Percentiles rank a stretch among this genome's conserved stretches.
Evolutionary conservation across 225 moss, liverwort and hornwort species (phyloP).

Genomic region (Marchantia paleacea): DNA sequence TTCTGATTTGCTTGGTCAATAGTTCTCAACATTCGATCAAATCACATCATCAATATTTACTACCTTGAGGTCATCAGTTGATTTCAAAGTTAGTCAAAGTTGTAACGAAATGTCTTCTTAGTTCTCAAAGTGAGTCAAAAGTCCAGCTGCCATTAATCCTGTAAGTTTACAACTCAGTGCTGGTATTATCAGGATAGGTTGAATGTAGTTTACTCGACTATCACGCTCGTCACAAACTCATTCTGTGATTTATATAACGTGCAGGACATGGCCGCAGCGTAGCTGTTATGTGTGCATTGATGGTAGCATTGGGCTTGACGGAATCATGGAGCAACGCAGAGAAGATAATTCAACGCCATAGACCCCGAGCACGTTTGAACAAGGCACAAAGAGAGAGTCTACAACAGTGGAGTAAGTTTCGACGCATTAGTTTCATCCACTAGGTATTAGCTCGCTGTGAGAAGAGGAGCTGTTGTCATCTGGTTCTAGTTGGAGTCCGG

Average conservation of each 20-base stretch:
- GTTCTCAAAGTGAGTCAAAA: no score
- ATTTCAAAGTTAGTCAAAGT: no score
- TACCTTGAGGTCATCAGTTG: no score
- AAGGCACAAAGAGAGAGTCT: constrained; percentile 62
- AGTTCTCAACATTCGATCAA: no score
- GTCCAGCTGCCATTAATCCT: neutral
- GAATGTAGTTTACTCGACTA: neutral
- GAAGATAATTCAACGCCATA: constrained; percentile 44
- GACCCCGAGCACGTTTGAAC: constrained; percentile 74
- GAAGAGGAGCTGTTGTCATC: neutral
- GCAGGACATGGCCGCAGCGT: constrained; percentile 96
- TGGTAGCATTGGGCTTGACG: constrained; percentile 64
- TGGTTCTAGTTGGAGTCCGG: neutral
- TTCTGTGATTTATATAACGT: neutral
- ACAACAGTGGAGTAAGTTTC: constrained; percentile 61
- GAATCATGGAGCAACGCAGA: constrained; percentile 73
- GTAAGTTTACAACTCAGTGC: neutral
- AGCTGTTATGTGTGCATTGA: constrained; percentile 78
- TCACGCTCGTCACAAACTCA: neutral
- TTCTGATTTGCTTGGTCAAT: no score
- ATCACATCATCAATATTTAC: no score
- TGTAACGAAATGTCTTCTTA: no score
- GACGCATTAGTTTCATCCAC: neutral
- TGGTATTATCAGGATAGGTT: no score
- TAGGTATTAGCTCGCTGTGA: neutral